Evolutionary conservation across 2,329 filamentous ascomycete species (phyloP), one percentile per base, ranked within the genome.

Genomic region (Lachnellula arida): DNA sequence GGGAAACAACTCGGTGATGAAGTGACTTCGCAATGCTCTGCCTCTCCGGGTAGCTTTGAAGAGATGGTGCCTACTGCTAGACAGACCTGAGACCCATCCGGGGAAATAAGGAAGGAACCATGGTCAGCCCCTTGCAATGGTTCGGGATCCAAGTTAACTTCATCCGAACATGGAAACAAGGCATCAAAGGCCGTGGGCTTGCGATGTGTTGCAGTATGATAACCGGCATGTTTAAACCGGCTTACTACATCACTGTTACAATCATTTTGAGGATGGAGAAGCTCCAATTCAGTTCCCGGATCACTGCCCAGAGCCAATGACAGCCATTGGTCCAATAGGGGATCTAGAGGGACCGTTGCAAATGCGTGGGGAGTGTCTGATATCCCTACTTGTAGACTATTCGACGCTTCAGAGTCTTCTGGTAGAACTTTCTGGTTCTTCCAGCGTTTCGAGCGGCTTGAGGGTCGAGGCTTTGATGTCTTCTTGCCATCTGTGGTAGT

Each of bases 1-100:
- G 60, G 58, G 23, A 62, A 57, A 15, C 19, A 34, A 19, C n/a
- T 34, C 5, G 11, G 25, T 22, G n/a, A 6, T 23, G 40, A 50
- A 19, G 47, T 23, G n/a, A 28, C 19, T 32, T 25, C 23, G n/a
- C 4, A 14, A n/a, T 6, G 42, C 11, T 17, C 15, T 22, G 7
- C 17, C 5, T 44, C 11, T 23, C 42, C n/a, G 17, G 9, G 19
- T 44, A 17, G 37, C 5, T 15, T n/a, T 40, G 37, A 17, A 40
- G 14, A 40, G 6, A n/a, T 8, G 14, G 14, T 14, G 6, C n/a
- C 37, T 11, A 40, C n/a, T 32, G 8, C 28, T 32, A 32, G 9
- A 8, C 9, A 32, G 2, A 11, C 2, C 9, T 11, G 9, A 32
- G 28, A 4, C 2, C 2, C 9, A 32, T 32, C 28, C 8, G 28